These are phyloP conservation scores for Ceratocystis diversiconidia DNA, from an alignment of 2,329 filamentous ascomycete species.

Conservation along the genomic window DNA sequence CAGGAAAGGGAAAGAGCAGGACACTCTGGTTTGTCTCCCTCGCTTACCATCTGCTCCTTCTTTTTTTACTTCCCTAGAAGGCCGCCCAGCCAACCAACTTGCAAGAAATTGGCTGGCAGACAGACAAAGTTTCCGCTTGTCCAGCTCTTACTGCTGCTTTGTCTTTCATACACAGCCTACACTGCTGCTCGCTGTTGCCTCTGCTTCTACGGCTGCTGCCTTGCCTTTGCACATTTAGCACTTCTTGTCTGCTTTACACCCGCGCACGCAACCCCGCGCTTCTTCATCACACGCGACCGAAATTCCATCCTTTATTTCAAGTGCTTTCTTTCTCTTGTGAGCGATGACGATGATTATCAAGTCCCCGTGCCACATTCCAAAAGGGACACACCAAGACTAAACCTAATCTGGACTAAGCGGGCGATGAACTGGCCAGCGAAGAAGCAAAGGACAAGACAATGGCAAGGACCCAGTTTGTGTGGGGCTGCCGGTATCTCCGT, in stretches of 20 bases:
- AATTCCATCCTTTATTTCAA: neutral
- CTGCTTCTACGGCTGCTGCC: neutral
- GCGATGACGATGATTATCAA: neutral
- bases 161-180: neutral
- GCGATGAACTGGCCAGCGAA: neutral
- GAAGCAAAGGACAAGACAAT: neutral
- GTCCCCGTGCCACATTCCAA: neutral
- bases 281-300: neutral
- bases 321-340: neutral
- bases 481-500: slow-evolving; percentile 4
- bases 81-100: neutral
- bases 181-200: neutral
- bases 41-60: neutral
- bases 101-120: neutral
- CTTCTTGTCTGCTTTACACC: neutral
- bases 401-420: neutral
- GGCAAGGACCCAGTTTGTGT: neutral
- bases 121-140: neutral
- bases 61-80: neutral
- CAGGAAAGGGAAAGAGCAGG: neutral
- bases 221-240: neutral
- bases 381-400: neutral
- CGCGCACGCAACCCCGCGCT: neutral
- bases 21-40: neutral
- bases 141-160: neutral